Base-by-base conservation (phyloP, 768 basidiomycete genomes). In the Coprinellus aureogranulatus region DNA sequence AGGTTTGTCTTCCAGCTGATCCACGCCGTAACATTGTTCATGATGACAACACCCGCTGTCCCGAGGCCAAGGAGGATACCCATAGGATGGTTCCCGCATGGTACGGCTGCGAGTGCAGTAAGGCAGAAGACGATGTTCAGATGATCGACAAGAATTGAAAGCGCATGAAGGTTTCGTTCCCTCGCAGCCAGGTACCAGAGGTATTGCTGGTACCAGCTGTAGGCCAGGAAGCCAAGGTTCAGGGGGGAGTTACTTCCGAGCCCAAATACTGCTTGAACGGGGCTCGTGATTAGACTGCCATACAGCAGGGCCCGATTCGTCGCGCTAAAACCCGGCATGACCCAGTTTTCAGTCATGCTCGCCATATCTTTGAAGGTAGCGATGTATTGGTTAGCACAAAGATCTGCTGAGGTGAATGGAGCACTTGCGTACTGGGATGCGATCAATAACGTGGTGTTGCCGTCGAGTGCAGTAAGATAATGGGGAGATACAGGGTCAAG, bases 171-270 rank as follows among this genome's bases (percentile, higher is more conserved):
- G 16, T 8, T 18, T 58, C 10, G 6, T 59, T 50, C 11, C 44
- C 55, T 55, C 26, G 53, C 50, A 1, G 57, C 60, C 23, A 14
- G 3, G 60, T 59, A 61, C 60, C 60, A 61, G 2, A 55, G 30
- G 25, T 22, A 59, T 10, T 61, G 60, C 31, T 61, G 51, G 53
- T 55, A 61, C 34, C 37, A 2, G 53, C 59, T 61, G 42, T 51
- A 61, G 31, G 60, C 60, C 2, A 61, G 57, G 42, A 61, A 61
- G 2, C 60, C 60, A 26, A 61, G 14, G 48, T 61, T 61, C 40
- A 34, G 55, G 9, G 60, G 60, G 12, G 49, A 58, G 11, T 59
- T 45, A 28, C 57, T 59, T 22, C 53, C 57, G 4, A 61, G 11
- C 1, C 60, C 60, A 20, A 53, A 44, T 2, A 61, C 16, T 22